Percentiles rank a stretch among this genome's conserved stretches.
Evolutionary conservation across 306 rosid species (phyloP).

Genomic region (Lathyrus oleraceus): DNA sequence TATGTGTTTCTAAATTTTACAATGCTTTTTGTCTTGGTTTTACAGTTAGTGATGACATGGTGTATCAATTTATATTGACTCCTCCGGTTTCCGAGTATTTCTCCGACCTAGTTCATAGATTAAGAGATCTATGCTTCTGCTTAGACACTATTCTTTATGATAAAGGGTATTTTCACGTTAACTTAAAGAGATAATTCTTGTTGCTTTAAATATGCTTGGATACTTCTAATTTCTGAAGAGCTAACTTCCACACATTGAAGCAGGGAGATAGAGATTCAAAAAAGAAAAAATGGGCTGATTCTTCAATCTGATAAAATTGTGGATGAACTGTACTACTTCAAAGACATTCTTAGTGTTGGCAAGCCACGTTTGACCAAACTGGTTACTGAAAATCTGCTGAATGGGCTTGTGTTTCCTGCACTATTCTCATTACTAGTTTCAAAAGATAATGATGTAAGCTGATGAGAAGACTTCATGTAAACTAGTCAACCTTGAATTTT

Average conservation of each 20-base stretch:
- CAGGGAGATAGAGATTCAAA: slow-evolving; percentile 54
- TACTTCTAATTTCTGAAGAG: slow-evolving; percentile 17
- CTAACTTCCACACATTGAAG: slow-evolving; percentile 33
- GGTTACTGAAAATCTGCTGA: slow-evolving; percentile 66
- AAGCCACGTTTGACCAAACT: slow-evolving; percentile 51
- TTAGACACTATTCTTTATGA: slow-evolving; percentile 55
- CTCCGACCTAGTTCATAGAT: slow-evolving; percentile 63
- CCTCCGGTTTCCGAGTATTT: slow-evolving; percentile 82
- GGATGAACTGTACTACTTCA: slow-evolving; percentile 75
- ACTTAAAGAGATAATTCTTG: slow-evolving; percentile 1
- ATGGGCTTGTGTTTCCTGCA: slow-evolving; percentile 60
- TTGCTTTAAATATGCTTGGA: slow-evolving; percentile 1
- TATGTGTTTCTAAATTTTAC: slow-evolving; percentile 38
- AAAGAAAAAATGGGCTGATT: slow-evolving; percentile 53
- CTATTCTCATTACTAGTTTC: slow-evolving; percentile 55
- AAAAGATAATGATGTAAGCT: slow-evolving; percentile 60
- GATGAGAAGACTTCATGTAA: slow-evolving; percentile 32
- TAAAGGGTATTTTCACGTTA: slow-evolving; percentile 48
- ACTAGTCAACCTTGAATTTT: slow-evolving; percentile 30
- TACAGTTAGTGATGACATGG: slow-evolving; percentile 81
- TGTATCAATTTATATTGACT: slow-evolving; percentile 62
- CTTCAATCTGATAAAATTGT: slow-evolving; percentile 65
- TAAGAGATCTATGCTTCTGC: slow-evolving; percentile 57
- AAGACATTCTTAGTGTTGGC: slow-evolving; percentile 64
- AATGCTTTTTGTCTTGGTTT: slow-evolving; percentile 44